Conservation (phyloP, 306 rosid species). For the Castanopsis chinensis region DNA sequence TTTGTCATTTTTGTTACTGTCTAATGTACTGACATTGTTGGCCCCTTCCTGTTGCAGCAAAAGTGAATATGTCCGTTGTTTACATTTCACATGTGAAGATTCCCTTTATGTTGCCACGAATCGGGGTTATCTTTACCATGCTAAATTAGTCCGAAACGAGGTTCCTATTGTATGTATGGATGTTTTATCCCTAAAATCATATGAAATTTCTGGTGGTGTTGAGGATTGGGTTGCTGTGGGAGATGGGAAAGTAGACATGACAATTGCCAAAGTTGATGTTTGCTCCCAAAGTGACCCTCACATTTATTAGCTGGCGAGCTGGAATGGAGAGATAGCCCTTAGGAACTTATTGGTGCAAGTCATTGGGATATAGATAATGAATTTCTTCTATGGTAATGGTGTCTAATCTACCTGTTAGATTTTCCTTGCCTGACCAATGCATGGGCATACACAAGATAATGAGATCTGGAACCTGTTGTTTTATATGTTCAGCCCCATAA, state of each 20-base stretch:
- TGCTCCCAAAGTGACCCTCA: constrained; percentile 46
- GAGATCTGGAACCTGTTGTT: constrained; percentile 9
- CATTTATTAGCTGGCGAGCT: constrained; percentile 69
- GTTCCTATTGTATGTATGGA: constrained; percentile 87
- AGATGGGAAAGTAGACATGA: constrained; percentile 81
- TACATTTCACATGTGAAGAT: constrained; percentile 62
- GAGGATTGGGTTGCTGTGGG: constrained; percentile 89
- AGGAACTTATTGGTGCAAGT: constrained; percentile 86
- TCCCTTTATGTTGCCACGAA: constrained; percentile 81
- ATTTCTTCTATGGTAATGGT: constrained; percentile 16
- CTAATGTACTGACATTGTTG: constrained; percentile 26
- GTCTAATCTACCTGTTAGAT: constrained; percentile 1
- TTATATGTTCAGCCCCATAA: constrained; percentile 2
- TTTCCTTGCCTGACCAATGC: constrained; percentile 14
- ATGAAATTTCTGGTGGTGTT: constrained; percentile 32
- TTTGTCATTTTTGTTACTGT: neutral
- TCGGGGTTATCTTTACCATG: constrained; percentile 76
- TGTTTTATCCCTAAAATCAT: constrained; percentile 47
- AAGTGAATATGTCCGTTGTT: constrained; percentile 91
- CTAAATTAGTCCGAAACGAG: constrained; percentile 59
- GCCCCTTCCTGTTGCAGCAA: constrained; percentile 57
- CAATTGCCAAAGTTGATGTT: constrained; percentile 48
- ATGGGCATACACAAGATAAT: constrained; percentile 4
- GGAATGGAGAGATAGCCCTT: constrained; percentile 86
- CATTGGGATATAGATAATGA: constrained; percentile 71